Percentiles rank a stretch among this genome's conserved stretches.
phyloP scores from a whole-genome alignment of 257 asterid genomes.

The Solanum gandarillasii region DNA sequence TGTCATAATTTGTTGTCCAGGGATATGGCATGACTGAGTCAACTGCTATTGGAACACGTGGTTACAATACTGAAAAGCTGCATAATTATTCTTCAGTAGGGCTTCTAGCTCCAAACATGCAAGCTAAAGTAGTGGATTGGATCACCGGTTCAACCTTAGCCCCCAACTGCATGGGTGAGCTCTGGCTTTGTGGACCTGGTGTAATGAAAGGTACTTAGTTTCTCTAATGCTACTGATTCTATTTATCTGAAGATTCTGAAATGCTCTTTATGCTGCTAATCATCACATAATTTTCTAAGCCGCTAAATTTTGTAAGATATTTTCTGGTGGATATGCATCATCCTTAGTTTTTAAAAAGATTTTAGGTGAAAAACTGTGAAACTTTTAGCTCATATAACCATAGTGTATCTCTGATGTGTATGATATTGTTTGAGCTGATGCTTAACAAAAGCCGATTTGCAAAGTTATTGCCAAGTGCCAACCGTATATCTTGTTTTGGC shows the following conservation, averaged over 20 bases:
- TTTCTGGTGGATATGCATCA: neutral
- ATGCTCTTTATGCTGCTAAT: neutral
- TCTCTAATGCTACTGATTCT: neutral
- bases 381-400: neutral
- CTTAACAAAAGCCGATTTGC: neutral
- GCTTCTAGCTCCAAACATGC: slow-evolving; percentile 50
- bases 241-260: neutral
- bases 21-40: slow-evolving; percentile 93
- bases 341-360: neutral
- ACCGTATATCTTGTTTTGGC: neutral
- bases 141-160: slow-evolving; percentile 44
- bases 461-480: neutral
- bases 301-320: neutral
- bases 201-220: slow-evolving; percentile 56
- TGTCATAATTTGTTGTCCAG: slow-evolving; percentile 17
- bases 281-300: neutral
- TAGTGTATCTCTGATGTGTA: neutral
- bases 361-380: neutral
- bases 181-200: slow-evolving; percentile 71
- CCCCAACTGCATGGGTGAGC: slow-evolving; percentile 72
- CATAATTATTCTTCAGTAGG: slow-evolving; percentile 55
- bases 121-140: slow-evolving; percentile 74
- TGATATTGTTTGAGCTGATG: neutral
- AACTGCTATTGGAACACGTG: slow-evolving; percentile 63
- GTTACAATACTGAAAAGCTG: slow-evolving; percentile 32